Conservation (phyloP, 139 green algal genomes). For the Closterium sp. region DNA sequence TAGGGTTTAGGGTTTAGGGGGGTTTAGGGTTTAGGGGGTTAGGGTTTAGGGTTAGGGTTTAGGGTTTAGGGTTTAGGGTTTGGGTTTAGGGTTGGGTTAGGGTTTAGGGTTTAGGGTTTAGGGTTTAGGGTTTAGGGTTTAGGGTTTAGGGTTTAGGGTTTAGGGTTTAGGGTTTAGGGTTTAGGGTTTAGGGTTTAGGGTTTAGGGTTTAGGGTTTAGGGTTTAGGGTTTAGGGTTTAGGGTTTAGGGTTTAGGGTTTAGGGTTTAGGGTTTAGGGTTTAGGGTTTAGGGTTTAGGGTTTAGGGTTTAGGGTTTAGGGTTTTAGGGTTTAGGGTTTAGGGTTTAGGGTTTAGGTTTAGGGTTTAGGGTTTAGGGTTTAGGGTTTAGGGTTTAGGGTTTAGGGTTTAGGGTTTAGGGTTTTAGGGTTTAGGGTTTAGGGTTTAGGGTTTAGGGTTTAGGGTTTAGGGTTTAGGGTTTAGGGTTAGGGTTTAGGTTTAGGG, state of each 20-base stretch:
- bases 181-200: conserved; percentile 4
- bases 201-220: conserved; percentile 16
- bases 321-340: too few relatives aligned
- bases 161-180: conserved; percentile 16
- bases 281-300: conserved; percentile 16
- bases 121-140: conserved; percentile 16
- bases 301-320: conserved; percentile 11
- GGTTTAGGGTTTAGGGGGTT: too few relatives aligned
- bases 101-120: conserved; percentile 10
- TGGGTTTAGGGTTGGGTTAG: too few relatives aligned
- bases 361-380: too few relatives aligned
- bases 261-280: conserved; percentile 16
- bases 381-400: too few relatives aligned
- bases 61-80: too few relatives aligned
- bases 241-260: conserved; percentile 13
- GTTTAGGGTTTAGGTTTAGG: too few relatives aligned
- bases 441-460: too few relatives aligned
- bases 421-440: too few relatives aligned
- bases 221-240: conserved; percentile 16
- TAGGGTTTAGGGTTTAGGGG: neutral
- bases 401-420: too few relatives aligned
- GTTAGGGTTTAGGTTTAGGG: conserved; percentile 10
- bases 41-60: too few relatives aligned
- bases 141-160: conserved; percentile 16
- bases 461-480: neutral